Evolutionary conservation across 164 flowering plant species (phyloP), one percentile per base, ranked within the genome.

Genomic region (Vitis labrusca): DNA sequence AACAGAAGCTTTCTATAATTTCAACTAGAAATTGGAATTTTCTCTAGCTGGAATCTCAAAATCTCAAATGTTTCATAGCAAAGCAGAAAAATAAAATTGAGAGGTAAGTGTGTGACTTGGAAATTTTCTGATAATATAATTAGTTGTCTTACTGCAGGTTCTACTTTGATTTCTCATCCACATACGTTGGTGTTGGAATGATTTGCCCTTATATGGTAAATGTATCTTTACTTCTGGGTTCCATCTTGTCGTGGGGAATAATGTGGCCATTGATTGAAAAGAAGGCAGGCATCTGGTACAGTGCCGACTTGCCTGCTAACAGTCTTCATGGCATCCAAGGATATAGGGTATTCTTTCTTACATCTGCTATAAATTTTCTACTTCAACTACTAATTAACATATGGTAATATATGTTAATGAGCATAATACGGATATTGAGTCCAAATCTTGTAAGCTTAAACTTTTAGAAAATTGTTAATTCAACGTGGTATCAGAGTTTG

Each of bases 151-250:
- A 13, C n/a, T 6, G 27, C 61, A 76, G 85, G 77, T 82, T 84
- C 71, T 84, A 74, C 71, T 84, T 84, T 64, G 84, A 84, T 76
- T 84, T 84, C 78, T 84, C 85, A 51, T 51, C 82, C 3, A 84
- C 85, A 14, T 84, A 82, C 65, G 80, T 84, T 52, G 88, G 85
- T 5, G 85, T 84, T 47, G 88, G 88, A 15, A 82, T 84, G 88
- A 78, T 84, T 17, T 80, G 82, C 73, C 84, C 84, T 10, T 75
- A 74, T 71, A 77, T 84, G 66, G 80, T 84, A 11, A 84, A 84
- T 54, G 48, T 80, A 14, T 80, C 88, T 10, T 48, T 82, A 60
- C 81, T 84, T 14, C 2, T 84, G 57, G 88, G 88, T 15, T 81
- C 84, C 0, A 61, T 84, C 13, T 10, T 84, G 8, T 84, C 88